These are phyloP conservation scores for Huiozyma naganishii DNA, from an alignment of 805 yeast genomes.

Conservation along the genomic window DNA sequence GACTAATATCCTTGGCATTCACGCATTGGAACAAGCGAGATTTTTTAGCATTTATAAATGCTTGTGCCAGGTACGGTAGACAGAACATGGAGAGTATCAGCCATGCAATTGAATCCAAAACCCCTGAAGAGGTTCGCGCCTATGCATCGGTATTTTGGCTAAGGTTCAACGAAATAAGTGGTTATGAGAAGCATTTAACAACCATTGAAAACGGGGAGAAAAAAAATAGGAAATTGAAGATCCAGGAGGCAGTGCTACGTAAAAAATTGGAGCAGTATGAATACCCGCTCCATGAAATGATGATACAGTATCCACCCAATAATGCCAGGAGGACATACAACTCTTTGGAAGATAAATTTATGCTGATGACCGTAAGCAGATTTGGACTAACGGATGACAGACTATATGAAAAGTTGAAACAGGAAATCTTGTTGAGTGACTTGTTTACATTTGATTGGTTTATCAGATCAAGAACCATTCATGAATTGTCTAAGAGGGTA, in stretches of 20 bases:
- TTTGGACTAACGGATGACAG: constrained; percentile 52
- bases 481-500: constrained; percentile 60
- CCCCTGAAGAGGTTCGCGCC: constrained; percentile 44
- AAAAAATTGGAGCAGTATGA: constrained; percentile 41
- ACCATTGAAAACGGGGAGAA: constrained; percentile 68
- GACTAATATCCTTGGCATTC: constrained; percentile 46
- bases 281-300: constrained; percentile 54
- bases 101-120: constrained; percentile 44
- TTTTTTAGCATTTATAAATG: constrained; percentile 59
- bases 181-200: constrained; percentile 57
- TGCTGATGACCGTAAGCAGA: constrained; percentile 49
- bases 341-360: constrained; percentile 57
- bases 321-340: constrained; percentile 68
- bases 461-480: constrained; percentile 57
- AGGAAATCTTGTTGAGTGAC: constrained; percentile 48
- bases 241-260: constrained; percentile 46
- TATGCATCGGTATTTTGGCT: constrained; percentile 59
- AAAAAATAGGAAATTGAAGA: constrained; percentile 42
- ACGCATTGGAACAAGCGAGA: constrained; percentile 66
- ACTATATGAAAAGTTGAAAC: constrained; percentile 53
- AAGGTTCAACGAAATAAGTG: constrained; percentile 48
- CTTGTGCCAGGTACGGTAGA: constrained; percentile 58
- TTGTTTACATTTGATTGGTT: constrained; percentile 67
- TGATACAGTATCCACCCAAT: constrained; percentile 70
- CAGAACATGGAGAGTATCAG: constrained; percentile 40